Evolutionary conservation across 2,329 filamentous ascomycete species (phyloP), one percentile per base, ranked within the genome.

Genomic region (Fusarium burgessii): DNA sequence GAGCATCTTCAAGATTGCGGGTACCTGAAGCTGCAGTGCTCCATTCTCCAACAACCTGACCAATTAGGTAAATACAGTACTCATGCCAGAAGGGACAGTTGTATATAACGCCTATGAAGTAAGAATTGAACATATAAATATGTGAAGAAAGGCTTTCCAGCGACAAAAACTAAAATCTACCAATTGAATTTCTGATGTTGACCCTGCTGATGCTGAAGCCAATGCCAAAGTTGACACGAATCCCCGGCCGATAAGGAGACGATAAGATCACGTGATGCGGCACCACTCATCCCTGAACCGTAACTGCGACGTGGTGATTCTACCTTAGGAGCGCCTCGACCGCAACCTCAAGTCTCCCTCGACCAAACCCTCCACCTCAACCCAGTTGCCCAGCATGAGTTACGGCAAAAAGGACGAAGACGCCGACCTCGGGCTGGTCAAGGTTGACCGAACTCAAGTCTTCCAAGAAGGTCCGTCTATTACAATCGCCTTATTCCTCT

Each of bases 321-420:
- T 77, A 68, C 38, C 47, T 66, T 61, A 68, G 70, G 70, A 70
- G 70, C 59, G 74, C 70, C 67, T 72, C 72, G 76, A 72, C 73
- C 76, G 75, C 70, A 78, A 77, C 74, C 76, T 77, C 77, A 77
- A 78, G 76, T 75, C 76, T 78, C 76, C 77, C 73, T 76, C 73
- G 76, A 78, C 76, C 74, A 75, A 73, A 74, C 72, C 74, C 60
- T 46, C 63, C 23, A 61, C 72, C 71, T 70, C 74, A 73, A 77
- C 75, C 77, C 76, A 78, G 76, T 77, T 78, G 83, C 84, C 84
- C 85, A 90, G 76, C 80, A 97, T 97, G 95, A 96, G 92, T 85
- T 97, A 96, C 89, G 92, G 95, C 87, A 99, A 99, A 87, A 98
- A 97, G 88, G 95, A 99, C 84, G 96, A 98, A 88, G 96, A 99